Evolutionary conservation across 2,329 filamentous ascomycete species (phyloP), one percentile per base, ranked within the genome.

Genomic region (Fonsecaea pedrosoi): DNA sequence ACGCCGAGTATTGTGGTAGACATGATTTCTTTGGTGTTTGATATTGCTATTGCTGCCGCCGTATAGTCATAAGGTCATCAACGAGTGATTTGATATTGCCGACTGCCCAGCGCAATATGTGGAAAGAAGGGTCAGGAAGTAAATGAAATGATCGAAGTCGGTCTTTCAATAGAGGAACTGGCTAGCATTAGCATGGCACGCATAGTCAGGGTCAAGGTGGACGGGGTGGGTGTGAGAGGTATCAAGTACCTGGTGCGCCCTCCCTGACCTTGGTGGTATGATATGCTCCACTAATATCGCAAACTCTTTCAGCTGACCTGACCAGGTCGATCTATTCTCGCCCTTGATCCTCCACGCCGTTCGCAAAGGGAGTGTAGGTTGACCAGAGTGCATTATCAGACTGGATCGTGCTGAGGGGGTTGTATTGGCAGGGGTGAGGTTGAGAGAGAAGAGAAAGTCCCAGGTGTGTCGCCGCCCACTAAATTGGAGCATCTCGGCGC

Each of bases 11-110:
- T 68, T 53, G 54, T 64, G 25, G 63, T 53, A 32, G 66, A 54
- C 59, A 68, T 70, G 45, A 35, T 68, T 59, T 63, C 48, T 53
- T 55, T 30, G 34, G 57, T 60, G 21, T 62, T 64, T 61, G 65
- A 63, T 55, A 66, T 57, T 55, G 60, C 55, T 58, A 68, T 64
- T 60, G 58, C 54, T 37, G 61, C 60, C 45, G 62, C 66, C 63
- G 66, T 60, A 18, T 13, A 55, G 68, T 66, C 66, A 68, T 64
- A 30, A 66, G 57, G 60, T 45, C 30, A 60, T 13, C 59, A 62
- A 63, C 37, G 63, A 70, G 54, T 40, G 63, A 62, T 50, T 66
- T 68, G 68, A 70, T 70, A 70, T 66, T 66, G 68, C 60, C 62
- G 38, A 63, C 50, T 12, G 58, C 21, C 54, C 25, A 45, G 54